Evolutionary conservation across 1,284 basidiomycete species (phyloP), one percentile per base, ranked within the genome.

Genomic region (Tremellales sp.): DNA sequence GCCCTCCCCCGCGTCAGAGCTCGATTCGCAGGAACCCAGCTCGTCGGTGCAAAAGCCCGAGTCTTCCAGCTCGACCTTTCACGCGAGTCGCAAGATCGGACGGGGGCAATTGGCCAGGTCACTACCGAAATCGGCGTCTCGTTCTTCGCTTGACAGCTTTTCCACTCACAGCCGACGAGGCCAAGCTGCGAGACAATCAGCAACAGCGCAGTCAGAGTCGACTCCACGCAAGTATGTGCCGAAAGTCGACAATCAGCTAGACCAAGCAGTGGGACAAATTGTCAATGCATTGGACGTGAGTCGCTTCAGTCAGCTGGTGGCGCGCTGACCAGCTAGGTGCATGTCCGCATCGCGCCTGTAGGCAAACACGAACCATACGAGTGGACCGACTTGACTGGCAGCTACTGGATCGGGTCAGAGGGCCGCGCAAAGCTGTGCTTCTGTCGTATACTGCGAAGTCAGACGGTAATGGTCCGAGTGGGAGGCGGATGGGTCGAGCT

Each of bases 401-500:
- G 89, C 65, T 96, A 96, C 68, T 93, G 89, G 89, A 94, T 96
- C 61, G 91, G 91, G 10, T 84, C 87, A 56, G 82, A 86, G 56
- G 86, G 90, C 45, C 82, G 64, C 3, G 72, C 90, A 2, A 90
- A 85, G 67, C 77, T 93, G 17, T 72, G 88, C 70, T 94, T 92
- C 69, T 93, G 90, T 70, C 82, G 91, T 19, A 93, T 94, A 49
- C 74, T 94, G 29, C 82, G 89, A n/a, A 90, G 87, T 3, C 85
- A 89, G 59, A 92, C 87, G 0, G 91, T 94, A 54, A 94, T 96
- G 91, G 89, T 96, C 36, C 82, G 90, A 53, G 88, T 93, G 15
- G 90, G 91, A 25, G 91, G 91, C 40, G 91, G 91, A n/a, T 94
- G 91, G 91, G 77, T 82, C 48, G 90, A 93, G 70, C 74, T 94